Percentiles rank a stretch among this genome's conserved stretches.
Evolutionary conservation across 2,329 filamentous ascomycete genomes (phyloP).

Genomic region (Colletotrichum sp.): DNA sequence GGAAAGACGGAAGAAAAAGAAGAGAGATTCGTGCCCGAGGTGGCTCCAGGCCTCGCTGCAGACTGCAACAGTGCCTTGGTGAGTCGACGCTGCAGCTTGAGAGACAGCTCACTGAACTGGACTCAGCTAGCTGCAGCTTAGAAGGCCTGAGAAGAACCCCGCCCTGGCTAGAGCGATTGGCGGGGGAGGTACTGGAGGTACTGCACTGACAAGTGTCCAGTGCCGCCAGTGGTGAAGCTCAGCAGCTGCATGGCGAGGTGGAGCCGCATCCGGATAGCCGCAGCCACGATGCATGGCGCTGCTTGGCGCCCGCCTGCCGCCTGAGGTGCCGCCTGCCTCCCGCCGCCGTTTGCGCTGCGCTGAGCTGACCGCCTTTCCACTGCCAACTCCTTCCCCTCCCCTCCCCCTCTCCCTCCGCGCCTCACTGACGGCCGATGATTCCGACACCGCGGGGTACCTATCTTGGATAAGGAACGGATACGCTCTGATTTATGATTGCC

Average conservation of each 20-base stretch:
- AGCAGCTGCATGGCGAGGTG: background rate
- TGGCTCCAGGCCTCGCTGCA: background rate
- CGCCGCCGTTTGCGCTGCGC: background rate
- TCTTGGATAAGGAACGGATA: background rate
- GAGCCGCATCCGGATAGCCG: conserved; percentile 17
- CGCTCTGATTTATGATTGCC: background rate
- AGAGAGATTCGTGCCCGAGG: background rate
- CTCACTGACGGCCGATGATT: background rate
- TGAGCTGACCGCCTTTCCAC: background rate
- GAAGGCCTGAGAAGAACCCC: background rate
- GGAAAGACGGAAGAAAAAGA: background rate
- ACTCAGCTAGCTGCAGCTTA: background rate
- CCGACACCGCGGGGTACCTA: background rate
- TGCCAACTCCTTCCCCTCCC: background rate
- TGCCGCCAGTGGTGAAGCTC: background rate
- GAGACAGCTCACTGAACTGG: background rate
- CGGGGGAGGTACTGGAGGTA: background rate
- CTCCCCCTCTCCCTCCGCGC: background rate
- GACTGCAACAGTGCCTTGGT: background rate
- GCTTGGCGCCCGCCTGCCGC: background rate
- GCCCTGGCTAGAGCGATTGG: background rate
- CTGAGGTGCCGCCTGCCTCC: background rate
- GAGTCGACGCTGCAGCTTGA: background rate
- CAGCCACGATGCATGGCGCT: background rate
- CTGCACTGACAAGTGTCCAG: background rate